phyloP scores from a whole-genome alignment of 1,284 basidiomycete genomes.

The Heliocybe sulcata region DNA sequence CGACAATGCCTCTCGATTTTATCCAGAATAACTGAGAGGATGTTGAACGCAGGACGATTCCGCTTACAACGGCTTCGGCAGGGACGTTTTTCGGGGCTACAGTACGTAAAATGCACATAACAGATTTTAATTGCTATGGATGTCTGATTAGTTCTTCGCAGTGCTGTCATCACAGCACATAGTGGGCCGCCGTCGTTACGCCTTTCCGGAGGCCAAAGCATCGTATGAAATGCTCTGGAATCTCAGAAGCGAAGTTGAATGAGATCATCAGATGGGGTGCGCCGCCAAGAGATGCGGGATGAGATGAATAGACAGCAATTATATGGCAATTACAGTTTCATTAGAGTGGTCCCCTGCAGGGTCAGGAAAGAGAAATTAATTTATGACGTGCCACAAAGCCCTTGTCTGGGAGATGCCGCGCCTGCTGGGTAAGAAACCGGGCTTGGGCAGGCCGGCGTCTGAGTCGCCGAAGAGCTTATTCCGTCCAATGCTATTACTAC shows the following conservation, averaged over 20 bases:
- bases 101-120: neutral
- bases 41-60: conserved; percentile 17
- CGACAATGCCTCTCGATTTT: neutral
- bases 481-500: neutral
- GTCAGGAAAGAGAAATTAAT: neutral
- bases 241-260: conserved; percentile 22
- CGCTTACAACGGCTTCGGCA: conserved; percentile 22
- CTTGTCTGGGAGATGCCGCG: neutral
- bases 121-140: neutral
- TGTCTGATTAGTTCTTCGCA: conserved; percentile 1
- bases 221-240: conserved; percentile 42
- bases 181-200: conserved; percentile 36
- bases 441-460: neutral
- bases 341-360: neutral
- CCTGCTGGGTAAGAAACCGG: conserved; percentile 1
- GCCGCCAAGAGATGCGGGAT: neutral
- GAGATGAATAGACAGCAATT: neutral
- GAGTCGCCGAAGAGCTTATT: neutral
- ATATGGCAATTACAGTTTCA: neutral
- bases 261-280: neutral
- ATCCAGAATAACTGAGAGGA: neutral
- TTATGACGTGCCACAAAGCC: neutral
- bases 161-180: conserved; percentile 38
- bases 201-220: conserved; percentile 22
- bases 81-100: conserved; percentile 6